These are phyloP conservation scores for Tephrocybe sp. DNA, from an alignment of 768 basidiomycete species.

Conservation along the genomic window DNA sequence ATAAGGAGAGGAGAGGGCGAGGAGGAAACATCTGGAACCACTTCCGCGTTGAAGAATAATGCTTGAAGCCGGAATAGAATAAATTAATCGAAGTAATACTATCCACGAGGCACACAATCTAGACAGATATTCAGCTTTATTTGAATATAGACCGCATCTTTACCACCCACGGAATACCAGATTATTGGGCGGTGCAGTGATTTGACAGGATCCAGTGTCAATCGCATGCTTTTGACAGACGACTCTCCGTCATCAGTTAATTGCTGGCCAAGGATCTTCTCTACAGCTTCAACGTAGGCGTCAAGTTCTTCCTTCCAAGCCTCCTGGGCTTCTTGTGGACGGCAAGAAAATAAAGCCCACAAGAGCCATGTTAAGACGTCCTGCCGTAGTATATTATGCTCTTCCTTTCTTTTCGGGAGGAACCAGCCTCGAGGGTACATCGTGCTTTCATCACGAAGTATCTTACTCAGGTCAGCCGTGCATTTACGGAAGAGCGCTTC, in stretches of 20 bases:
- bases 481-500: constrained; percentile 51
- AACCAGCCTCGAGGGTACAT: constrained; percentile 55
- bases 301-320: constrained; percentile 54
- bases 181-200: constrained; percentile 58
- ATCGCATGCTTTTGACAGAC: constrained; percentile 43
- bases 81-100: constrained; percentile 39
- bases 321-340: constrained; percentile 23
- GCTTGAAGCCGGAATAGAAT: constrained; percentile 47
- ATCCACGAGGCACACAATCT: constrained; percentile 60
- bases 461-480: constrained; percentile 22
- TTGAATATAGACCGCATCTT: no score
- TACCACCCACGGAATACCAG: constrained; percentile 66
- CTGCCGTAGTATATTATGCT: constrained; percentile 34
- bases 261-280: constrained; percentile 37
- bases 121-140: background rate
- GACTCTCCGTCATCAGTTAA: constrained; percentile 40
- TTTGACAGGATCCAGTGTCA: constrained; percentile 57
- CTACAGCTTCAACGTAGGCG: constrained; percentile 42
- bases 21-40: constrained; percentile 52
- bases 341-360: constrained; percentile 58
- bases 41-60: constrained; percentile 40
- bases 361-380: constrained; percentile 64
- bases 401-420: constrained; percentile 23
- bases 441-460: constrained; percentile 19
- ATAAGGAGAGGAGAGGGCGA: constrained; percentile 41